Evolutionary conservation across 139 green algal genomes (phyloP).

Genomic region (Asterochloris sp.): DNA sequence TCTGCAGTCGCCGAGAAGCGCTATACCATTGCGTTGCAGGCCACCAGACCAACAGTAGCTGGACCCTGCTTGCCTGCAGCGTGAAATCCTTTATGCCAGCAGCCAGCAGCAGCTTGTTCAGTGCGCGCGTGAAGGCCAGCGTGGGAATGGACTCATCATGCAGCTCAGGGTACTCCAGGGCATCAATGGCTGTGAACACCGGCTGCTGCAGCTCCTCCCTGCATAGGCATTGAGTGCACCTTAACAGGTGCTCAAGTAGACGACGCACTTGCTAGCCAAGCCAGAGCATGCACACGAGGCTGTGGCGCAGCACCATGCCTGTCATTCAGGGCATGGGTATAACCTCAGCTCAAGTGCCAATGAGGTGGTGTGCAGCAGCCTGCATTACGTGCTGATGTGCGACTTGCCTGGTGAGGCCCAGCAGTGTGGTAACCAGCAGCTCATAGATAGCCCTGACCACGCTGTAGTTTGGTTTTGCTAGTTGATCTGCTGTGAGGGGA

Average conservation of each 20-base stretch:
- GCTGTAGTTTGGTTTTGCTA: constrained; percentile 81
- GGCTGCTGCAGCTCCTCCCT: constrained; percentile 89
- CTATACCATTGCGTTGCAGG: not conserved
- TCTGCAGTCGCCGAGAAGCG: not conserved
- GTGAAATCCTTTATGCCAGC: constrained; percentile 84
- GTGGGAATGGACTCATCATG: constrained; percentile 87
- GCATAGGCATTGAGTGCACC: not conserved
- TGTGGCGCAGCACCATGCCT: not conserved
- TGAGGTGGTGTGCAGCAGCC: not conserved
- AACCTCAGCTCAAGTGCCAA: not conserved
- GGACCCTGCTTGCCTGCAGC: constrained; percentile 43
- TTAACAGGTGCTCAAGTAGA: not conserved
- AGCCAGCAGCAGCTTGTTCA: constrained; percentile 65
- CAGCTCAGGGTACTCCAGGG: constrained; percentile 90
- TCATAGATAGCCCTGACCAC: constrained; percentile 73
- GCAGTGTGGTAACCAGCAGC: constrained; percentile 66
- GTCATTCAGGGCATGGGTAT: not conserved
- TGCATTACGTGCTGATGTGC: not conserved
- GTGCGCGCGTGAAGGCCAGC: constrained; percentile 66
- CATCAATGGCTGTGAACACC: constrained; percentile 76
- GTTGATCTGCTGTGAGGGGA: constrained; percentile 47
- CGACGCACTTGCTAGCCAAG: too few relatives aligned
- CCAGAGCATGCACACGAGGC: not conserved
- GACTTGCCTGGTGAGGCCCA: constrained; percentile 63
- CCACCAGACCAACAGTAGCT: not conserved